Evolutionary conservation across 805 yeast genomes (phyloP), one percentile per base, ranked within the genome.

Genomic region (Suhomyces faveliae): DNA sequence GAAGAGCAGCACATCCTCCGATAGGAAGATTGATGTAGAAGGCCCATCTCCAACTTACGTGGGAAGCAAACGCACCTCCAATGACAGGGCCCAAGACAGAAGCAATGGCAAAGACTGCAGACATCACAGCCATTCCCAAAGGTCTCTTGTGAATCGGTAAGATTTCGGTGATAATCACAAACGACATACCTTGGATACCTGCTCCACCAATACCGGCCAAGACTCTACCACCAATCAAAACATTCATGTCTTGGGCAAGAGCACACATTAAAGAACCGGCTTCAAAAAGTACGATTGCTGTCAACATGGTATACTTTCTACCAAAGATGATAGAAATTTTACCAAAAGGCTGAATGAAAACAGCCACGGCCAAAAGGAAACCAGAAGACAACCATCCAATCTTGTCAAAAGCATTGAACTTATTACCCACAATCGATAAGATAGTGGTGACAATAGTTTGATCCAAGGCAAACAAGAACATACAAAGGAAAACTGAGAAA

Each of bases 311-410:
- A 22, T 48, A 49, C 46, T 68, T 71, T 47, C 76, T 59, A 29
- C 76, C 75, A 45, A 71, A 63, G 5, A 68, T 58, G 40, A 69
- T 64, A 7, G 71, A 62, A 10, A 68, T 12, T 46, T 67, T 68
- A 8, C 75, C 75, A 66, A 69, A 71, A 3, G 62, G 61, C n/a
- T 68, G 66, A 9, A 61, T 61, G 47, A 69, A 63, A 4, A 63
- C 68, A 1, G 70, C 58, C 59, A 64, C 62, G 3, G 71, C 53
- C 30, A 71, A 56, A 20, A 71, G 58, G 42, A 68, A 71, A 2
- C 73, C 74, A 0, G 75, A 60, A 2, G 68, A 45, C 23, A 70
- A 52, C 76, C 76, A 71, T 1, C 69, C 74, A n/a, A 71, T 55
- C 48, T 64, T 60, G 46, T 58, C 59, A 40, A 65, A 62, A 3